These are phyloP conservation scores for Daldinia vernicosa DNA, from an alignment of 495 filamentous ascomycete species.

Conservation along the genomic window DNA sequence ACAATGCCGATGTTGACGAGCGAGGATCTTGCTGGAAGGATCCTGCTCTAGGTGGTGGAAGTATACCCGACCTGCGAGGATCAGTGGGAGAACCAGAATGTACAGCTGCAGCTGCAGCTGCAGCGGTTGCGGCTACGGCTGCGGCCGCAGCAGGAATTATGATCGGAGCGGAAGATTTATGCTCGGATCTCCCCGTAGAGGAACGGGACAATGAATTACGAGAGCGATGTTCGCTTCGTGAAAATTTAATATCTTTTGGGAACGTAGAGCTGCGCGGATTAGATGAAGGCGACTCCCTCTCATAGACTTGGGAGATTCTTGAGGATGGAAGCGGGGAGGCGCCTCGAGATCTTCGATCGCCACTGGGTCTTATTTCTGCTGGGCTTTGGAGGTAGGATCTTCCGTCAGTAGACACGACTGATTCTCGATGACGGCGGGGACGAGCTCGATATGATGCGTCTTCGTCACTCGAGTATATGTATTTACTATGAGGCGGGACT, in stretches of 20 bases:
- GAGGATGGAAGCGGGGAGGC: conserved; percentile 42
- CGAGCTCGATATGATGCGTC: conserved; percentile 21
- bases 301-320: conserved; percentile 37
- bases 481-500: conserved; percentile 31
- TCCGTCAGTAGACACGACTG: conserved; percentile 10
- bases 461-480: conserved; percentile 45
- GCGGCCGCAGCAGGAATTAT: conserved; percentile 29
- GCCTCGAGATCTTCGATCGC: conserved; percentile 33
- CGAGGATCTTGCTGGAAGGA: conserved; percentile 28
- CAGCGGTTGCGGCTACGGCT: conserved; percentile 9
- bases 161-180: conserved; percentile 33
- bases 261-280: conserved; percentile 52
- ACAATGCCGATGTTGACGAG: conserved; percentile 30
- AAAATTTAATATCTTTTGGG: conserved; percentile 42
- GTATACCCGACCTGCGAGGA: conserved; percentile 30
- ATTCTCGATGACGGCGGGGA: conserved; percentile 28
- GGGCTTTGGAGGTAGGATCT: conserved; percentile 19
- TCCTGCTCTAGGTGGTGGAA: conserved; percentile 26
- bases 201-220: conserved; percentile 43
- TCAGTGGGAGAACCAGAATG: conserved; percentile 38
- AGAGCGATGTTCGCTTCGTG: conserved; percentile 44
- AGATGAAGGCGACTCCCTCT: conserved; percentile 32
- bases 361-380: conserved; percentile 26
- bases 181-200: conserved; percentile 35
- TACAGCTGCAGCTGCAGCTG: conserved; percentile 32